These are phyloP conservation scores for Tricholoma matsutake DNA, from an alignment of 768 basidiomycete species.

Conservation along the genomic window DNA sequence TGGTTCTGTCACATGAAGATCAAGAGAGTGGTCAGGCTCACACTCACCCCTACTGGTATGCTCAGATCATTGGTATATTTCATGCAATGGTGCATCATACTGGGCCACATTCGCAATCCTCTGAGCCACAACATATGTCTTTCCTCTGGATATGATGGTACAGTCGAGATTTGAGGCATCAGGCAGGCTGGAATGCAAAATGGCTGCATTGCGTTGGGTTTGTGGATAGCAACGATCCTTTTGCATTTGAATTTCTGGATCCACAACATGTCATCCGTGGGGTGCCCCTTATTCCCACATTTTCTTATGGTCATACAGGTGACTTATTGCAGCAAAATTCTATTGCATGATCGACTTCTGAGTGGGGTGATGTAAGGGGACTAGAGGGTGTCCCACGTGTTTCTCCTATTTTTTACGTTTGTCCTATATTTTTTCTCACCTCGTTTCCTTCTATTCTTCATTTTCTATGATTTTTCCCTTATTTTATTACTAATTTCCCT, in stretches of 20 bases:
- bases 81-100: constrained; percentile 17
- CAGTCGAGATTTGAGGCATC: constrained; percentile 17
- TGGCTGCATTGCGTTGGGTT: constrained; percentile 34
- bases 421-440: too few species aligned
- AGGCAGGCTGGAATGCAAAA: constrained; percentile 16
- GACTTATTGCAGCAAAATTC: background rate
- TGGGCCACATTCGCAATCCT: constrained; percentile 1
- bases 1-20: constrained; percentile 15
- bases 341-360: background rate
- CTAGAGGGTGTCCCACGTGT: too few species aligned
- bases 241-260: background rate
- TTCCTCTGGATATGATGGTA: background rate
- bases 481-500: too few species aligned
- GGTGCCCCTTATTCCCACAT: background rate
- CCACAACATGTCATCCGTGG: background rate
- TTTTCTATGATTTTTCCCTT: too few species aligned
- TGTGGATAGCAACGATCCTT: background rate
- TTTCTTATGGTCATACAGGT: background rate
- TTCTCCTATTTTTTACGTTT: too few species aligned
- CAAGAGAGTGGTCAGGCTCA: constrained; percentile 6
- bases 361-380: background rate
- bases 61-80: constrained; percentile 20
- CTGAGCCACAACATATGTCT: constrained; percentile 25
- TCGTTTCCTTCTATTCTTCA: too few species aligned
- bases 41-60: constrained; percentile 21